A percentile compares a stretch with the other conserved stretches of the same genome.
Evolutionary conservation across 345 rosid species (phyloP).

Genomic region (Bruguiera sexangula): DNA sequence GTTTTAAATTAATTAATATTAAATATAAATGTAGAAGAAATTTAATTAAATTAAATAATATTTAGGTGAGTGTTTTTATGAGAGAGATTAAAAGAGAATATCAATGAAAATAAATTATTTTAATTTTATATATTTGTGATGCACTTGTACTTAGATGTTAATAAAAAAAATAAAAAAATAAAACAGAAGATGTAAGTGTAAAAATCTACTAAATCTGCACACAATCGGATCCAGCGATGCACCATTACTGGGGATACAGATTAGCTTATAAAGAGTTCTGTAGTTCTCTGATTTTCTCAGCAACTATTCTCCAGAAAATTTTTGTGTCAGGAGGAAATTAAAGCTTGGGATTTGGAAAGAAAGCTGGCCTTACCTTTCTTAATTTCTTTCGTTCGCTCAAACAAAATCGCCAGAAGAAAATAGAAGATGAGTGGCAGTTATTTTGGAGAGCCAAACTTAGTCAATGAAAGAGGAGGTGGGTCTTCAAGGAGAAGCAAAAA

Average conservation of each 20-base stretch:
- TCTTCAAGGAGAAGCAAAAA: slow-evolving; percentile 78
- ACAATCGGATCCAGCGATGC: slow-evolving; percentile 96
- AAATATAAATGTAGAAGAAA: too few relatives aligned
- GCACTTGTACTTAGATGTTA: too few relatives aligned
- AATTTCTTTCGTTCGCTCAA: slow-evolving; percentile 10
- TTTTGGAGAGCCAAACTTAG: slow-evolving; percentile 68
- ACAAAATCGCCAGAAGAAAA: not conserved
- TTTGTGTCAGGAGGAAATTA: slow-evolving; percentile 15
- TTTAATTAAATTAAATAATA: too few relatives aligned
- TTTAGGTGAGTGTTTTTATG: too few relatives aligned
- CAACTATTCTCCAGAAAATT: slow-evolving; percentile 7
- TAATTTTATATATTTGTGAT: too few relatives aligned
- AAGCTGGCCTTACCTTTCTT: slow-evolving; percentile 15
- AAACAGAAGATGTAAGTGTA: slow-evolving; percentile 54
- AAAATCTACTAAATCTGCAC: slow-evolving; percentile 55
- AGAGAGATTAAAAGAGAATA: too few relatives aligned
- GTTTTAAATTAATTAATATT: too few relatives aligned
- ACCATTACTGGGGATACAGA: slow-evolving; percentile 47
- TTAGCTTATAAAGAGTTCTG: slow-evolving; percentile 37
- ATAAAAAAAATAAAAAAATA: too few relatives aligned
- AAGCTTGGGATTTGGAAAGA: slow-evolving; percentile 29
- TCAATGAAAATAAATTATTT: too few relatives aligned
- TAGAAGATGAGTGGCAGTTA: slow-evolving; percentile 65
- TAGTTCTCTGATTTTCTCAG: slow-evolving; percentile 48
- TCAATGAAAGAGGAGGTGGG: slow-evolving; percentile 42